These are phyloP conservation scores for Didymella exigua DNA, from an alignment of 2,329 filamentous ascomycete species.

Conservation along the genomic window DNA sequence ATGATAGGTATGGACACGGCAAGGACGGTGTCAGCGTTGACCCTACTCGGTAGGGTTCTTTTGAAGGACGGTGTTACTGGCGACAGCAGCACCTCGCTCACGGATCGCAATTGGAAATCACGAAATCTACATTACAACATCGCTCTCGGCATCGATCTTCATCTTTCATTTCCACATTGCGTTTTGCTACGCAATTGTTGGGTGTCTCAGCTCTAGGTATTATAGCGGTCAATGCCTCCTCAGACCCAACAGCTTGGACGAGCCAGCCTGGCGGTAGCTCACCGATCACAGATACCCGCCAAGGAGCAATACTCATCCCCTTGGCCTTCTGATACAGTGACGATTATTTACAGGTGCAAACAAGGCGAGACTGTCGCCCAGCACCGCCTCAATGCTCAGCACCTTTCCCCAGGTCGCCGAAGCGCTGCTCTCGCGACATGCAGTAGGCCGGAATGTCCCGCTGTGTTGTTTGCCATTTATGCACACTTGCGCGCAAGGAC, in stretches of 20 bases:
- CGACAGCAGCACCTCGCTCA: neutral
- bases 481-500: conserved; percentile 10
- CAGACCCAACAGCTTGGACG: neutral
- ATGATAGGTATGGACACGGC: neutral
- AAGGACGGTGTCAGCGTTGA: neutral
- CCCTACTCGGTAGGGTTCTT: neutral
- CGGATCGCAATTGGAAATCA: neutral
- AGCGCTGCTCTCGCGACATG: too few relatives aligned
- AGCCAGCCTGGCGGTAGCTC: neutral
- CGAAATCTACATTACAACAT: neutral
- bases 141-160: neutral
- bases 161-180: neutral
- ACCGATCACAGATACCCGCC: neutral
- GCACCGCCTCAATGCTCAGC: neutral
- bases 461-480: neutral
- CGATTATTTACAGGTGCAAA: neutral
- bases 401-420: neutral
- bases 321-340: neutral
- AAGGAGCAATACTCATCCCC: neutral
- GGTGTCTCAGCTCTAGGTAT: conserved; percentile 1
- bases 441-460: neutral
- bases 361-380: neutral
- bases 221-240: neutral
- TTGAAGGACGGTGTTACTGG: neutral
- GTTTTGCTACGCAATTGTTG: neutral